Evolutionary conservation across 495 filamentous ascomycete genomes (phyloP).

Genomic region (Lepidopterella palustris): DNA sequence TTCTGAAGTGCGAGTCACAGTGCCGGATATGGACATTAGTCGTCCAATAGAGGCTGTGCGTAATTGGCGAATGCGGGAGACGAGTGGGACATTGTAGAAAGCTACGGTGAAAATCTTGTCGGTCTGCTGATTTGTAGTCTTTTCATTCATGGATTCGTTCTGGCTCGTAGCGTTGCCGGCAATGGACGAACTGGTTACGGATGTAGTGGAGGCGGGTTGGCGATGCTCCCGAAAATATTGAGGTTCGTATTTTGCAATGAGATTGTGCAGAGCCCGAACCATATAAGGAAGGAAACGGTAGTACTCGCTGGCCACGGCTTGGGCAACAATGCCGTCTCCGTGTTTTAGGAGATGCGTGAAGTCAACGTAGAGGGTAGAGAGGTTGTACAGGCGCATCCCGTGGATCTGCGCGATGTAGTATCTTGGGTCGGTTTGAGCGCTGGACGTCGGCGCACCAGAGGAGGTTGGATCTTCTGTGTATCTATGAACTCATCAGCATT

Average conservation of each 20-base stretch:
- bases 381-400: slow-evolving; percentile 71
- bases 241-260: slow-evolving; percentile 89
- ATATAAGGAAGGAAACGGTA: slow-evolving; percentile 94
- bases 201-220: slow-evolving; percentile 58
- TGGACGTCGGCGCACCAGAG: slow-evolving; percentile 68
- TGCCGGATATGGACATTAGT: slow-evolving; percentile 90
- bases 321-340: slow-evolving; percentile 60
- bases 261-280: slow-evolving; percentile 79
- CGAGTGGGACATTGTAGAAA: slow-evolving; percentile 94
- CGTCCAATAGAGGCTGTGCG: slow-evolving; percentile 88
- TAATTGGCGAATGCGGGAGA: slow-evolving; percentile 81
- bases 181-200: slow-evolving; percentile 57
- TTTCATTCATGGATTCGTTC: slow-evolving; percentile 54
- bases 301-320: slow-evolving; percentile 80
- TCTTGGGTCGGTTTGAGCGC: slow-evolving; percentile 70
- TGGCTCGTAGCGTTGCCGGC: slow-evolving; percentile 61
- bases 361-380: slow-evolving; percentile 97
- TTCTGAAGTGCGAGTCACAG: slow-evolving; percentile 92
- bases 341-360: slow-evolving; percentile 77
- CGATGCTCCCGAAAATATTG: slow-evolving; percentile 88
- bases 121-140: slow-evolving; percentile 88
- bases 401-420: slow-evolving; percentile 97
- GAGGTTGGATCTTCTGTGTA: slow-evolving; percentile 69
- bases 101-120: slow-evolving; percentile 93
- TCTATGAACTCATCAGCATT: slow-evolving; percentile 39